Conservation (phyloP, 2,329 filamentous ascomycete species). For the Cadophora sp. region DNA sequence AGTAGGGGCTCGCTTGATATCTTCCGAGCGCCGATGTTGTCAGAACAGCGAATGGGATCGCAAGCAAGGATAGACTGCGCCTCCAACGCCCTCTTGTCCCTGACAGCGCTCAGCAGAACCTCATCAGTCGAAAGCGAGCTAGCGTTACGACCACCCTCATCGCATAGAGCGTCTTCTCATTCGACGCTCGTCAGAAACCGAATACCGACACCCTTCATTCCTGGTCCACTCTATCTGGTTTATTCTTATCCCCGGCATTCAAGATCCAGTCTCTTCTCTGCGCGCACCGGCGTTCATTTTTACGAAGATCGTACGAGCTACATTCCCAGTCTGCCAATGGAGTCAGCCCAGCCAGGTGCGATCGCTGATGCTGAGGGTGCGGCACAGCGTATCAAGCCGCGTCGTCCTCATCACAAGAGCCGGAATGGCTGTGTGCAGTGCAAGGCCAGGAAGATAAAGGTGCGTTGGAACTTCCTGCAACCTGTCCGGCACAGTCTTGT, state of each 20-base stretch:
- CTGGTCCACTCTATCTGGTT: not conserved
- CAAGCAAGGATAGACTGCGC: not conserved
- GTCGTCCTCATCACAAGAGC: conserved; percentile 45
- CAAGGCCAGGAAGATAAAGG: conserved; percentile 46
- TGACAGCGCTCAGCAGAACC: conserved; percentile 11
- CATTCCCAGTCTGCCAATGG: not conserved
- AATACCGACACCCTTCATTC: conserved; percentile 5
- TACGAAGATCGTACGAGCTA: not conserved
- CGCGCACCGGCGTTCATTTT: not conserved
- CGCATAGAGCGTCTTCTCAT: conserved; percentile 15
- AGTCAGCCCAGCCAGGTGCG: not conserved
- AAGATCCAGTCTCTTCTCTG: not conserved
- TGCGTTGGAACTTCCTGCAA: conserved; percentile 29
- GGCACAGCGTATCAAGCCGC: conserved; percentile 31
- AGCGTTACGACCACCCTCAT: not conserved
- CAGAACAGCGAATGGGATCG: not conserved
- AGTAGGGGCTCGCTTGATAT: conserved; percentile 12
- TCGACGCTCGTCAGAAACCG: conserved; percentile 11
- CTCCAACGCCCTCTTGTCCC: not conserved
- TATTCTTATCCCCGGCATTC: conserved; percentile 7
- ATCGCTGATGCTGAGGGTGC: conserved; percentile 3
- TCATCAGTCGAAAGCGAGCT: not conserved
- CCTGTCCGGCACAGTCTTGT: not conserved
- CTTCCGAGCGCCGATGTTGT: not conserved
- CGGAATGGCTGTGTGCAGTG: conserved; percentile 45